Percentiles rank a stretch among this genome's conserved stretches.
Conservation (phyloP, 805 yeast species). For the Pichia pseudocactophila region DNA sequence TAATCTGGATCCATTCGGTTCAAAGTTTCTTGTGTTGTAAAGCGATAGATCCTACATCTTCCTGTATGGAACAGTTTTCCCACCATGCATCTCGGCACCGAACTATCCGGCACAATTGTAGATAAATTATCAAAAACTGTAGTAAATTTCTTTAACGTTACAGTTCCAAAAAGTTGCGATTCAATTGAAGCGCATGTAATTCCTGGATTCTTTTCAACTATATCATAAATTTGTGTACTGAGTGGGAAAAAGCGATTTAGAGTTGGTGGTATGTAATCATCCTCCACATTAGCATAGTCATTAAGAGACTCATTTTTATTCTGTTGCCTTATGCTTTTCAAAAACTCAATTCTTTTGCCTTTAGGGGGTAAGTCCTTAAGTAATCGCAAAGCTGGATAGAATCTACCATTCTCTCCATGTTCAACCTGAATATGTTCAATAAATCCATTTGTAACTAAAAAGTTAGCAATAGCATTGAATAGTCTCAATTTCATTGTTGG, state of each 20-base stretch:
- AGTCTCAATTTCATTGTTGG: constrained; percentile 28
- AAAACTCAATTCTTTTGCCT: constrained; percentile 5
- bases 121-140: constrained; percentile 11
- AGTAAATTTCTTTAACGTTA: constrained; percentile 8
- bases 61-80: constrained; percentile 36
- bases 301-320: constrained; percentile 9
- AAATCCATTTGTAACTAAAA: constrained; percentile 34
- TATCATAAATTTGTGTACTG: constrained; percentile 52
- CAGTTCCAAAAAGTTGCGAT: constrained; percentile 41
- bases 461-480: constrained; percentile 37
- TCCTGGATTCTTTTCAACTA: constrained; percentile 39
- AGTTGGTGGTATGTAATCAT: constrained; percentile 18
- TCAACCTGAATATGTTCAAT: constrained; percentile 19
- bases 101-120: constrained; percentile 18
- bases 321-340: constrained; percentile 10
- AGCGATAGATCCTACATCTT: constrained; percentile 61
- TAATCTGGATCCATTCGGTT: constrained; percentile 3
- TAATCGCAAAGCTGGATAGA: constrained; percentile 19
- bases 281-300: constrained; percentile 10
- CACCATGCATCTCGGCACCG: constrained; percentile 7
- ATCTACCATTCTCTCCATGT: constrained; percentile 17
- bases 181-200: constrained; percentile 50
- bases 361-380: constrained; percentile 19
- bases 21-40: constrained; percentile 9
- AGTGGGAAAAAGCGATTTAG: constrained; percentile 42